phyloP scores from a whole-genome alignment of 2,329 filamentous ascomycete genomes.

The Alternaria sp. region DNA sequence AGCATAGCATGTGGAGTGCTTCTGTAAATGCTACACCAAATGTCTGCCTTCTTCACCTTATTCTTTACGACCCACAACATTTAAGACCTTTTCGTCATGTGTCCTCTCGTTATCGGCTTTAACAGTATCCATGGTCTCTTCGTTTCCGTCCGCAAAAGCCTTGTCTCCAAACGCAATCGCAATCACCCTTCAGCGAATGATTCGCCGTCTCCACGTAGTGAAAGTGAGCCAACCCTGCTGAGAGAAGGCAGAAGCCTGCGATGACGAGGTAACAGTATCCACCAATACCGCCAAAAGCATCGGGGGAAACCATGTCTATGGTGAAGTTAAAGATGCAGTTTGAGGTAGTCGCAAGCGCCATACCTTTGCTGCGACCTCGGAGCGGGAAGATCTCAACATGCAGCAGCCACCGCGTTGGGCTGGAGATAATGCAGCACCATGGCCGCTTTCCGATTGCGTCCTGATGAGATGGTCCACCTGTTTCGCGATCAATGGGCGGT shows the following conservation, averaged over 20 bases:
- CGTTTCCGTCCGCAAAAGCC: constrained; percentile 47
- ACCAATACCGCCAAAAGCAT: constrained; percentile 55
- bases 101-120: constrained; percentile 22
- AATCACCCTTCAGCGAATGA: constrained; percentile 52
- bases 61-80: too few relatives aligned
- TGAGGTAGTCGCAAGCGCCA: constrained; percentile 52
- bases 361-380: constrained; percentile 53
- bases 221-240: constrained; percentile 47
- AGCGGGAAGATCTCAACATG: constrained; percentile 50
- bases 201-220: constrained; percentile 56
- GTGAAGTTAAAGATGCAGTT: constrained; percentile 55
- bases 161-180: constrained; percentile 55
- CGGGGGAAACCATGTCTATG: constrained; percentile 55
- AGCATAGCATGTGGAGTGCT: not conserved
- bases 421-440: constrained; percentile 13
- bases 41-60: not conserved
- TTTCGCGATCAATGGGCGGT: constrained; percentile 54
- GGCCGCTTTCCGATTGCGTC: constrained; percentile 19
- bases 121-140: constrained; percentile 27
- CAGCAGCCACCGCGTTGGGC: constrained; percentile 53
- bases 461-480: constrained; percentile 45
- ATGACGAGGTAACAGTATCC: constrained; percentile 57
- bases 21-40: not conserved
- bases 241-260: constrained; percentile 35
- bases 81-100: constrained; percentile 10